Conservation (phyloP, 2,329 filamentous ascomycete genomes). For the Epichloe aotearoae region DNA sequence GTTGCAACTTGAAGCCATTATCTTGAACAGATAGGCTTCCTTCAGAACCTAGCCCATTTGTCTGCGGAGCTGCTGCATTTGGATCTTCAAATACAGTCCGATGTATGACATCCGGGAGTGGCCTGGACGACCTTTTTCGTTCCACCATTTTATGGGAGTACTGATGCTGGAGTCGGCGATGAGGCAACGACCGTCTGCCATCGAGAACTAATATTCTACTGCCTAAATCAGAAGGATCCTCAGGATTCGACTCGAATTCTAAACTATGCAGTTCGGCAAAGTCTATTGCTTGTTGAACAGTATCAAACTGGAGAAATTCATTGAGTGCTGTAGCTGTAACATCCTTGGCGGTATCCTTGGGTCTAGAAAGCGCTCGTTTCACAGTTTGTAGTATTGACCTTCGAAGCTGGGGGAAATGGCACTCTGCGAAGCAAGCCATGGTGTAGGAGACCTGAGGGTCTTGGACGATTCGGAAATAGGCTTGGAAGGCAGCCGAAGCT, state of each 20-base stretch:
- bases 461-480: slow-evolving; percentile 48
- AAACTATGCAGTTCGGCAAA: slow-evolving; percentile 49
- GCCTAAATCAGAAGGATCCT: slow-evolving; percentile 21
- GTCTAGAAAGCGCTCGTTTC: slow-evolving; percentile 40
- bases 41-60: slow-evolving; percentile 10
- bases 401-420: slow-evolving; percentile 50
- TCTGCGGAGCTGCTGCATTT: background rate
- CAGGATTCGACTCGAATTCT: slow-evolving; percentile 29
- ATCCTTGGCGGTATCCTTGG: slow-evolving; percentile 44
- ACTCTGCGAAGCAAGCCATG: slow-evolving; percentile 56
- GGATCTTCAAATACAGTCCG: slow-evolving; percentile 33
- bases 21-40: slow-evolving; percentile 18
- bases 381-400: slow-evolving; percentile 44
- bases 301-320: slow-evolving; percentile 51
- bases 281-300: slow-evolving; percentile 49
- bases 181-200: slow-evolving; percentile 29
- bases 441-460: slow-evolving; percentile 48
- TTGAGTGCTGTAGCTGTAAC: slow-evolving; percentile 45
- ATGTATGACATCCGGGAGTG: slow-evolving; percentile 43
- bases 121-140: slow-evolving; percentile 38
- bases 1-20: background rate
- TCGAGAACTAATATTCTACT: slow-evolving; percentile 31
- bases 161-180: slow-evolving; percentile 38
- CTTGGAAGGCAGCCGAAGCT: slow-evolving; percentile 34
- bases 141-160: slow-evolving; percentile 46